Evolutionary conservation across 31 red algal species (phyloP), one percentile per base, ranked within the genome.

Genomic region (Porphyra umbilicalis): DNA sequence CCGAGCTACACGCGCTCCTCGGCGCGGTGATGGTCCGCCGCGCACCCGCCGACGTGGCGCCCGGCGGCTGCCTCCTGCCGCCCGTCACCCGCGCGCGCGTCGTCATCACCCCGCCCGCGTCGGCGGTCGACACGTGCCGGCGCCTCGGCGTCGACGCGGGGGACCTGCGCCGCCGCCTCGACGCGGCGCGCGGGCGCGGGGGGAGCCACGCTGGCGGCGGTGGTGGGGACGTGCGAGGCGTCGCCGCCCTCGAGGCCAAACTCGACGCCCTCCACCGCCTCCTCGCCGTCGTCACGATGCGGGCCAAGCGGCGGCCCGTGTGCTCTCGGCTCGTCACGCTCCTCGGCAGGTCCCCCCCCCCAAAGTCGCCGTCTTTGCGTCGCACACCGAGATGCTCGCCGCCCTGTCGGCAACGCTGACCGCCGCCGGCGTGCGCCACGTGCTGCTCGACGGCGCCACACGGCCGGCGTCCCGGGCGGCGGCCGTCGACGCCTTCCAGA

Each of bases 281-380:
- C 6, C 44, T 67, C 6, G 44, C 15, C 44, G 44, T 67, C 15
- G 2, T 2, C 3, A 67, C 44, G 8, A 16, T 67, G 13, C 44
- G 44, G 13, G 44, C 44, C 44, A 67, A 67, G 44, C 44, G 15
- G 8, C 15, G 44, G 15, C 15, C 15, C 44, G 44, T 67, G 6
- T 20, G 15, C 6, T 2, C 8, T 11, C 44, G 44, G 44, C 44
- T 67, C 15, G 15, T 67, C 1, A 2, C 44, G 8, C 44, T 67
- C 44, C 44, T 67, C 44, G 44, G 6, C 8, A 20, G 44, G 10
- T 7, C 44, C 44, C 44, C 44, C 10, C 6, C 6, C 44, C 16
- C 81, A 84, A 84, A 77, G 46, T 92, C 25, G 35, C 87, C 9
- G 37, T 92, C 6, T 92, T 92, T 83, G 90, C 84, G 20, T 76